Base-by-base conservation (phyloP, 2,329 filamentous ascomycete species). In the Sarocladiaceae sp. region DNA sequence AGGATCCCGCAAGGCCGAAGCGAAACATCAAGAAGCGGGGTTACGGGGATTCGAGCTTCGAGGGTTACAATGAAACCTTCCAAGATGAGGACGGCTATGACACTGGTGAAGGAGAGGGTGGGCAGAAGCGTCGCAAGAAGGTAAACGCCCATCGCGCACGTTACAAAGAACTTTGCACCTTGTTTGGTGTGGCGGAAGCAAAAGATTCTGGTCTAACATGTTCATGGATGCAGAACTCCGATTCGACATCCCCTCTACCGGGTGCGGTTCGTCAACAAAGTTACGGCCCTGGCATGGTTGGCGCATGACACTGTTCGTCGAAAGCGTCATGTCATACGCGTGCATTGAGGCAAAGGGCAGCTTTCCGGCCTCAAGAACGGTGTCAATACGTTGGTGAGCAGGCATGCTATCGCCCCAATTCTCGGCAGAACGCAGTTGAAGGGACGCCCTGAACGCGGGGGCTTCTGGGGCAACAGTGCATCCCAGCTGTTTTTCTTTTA, bases 21-120 rank as follows among this genome's bases (percentile, higher is more conserved):
- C 74, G 85, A 39, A 69, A 72, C 45, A 73, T 78, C 49, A 87
- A 85, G 68, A 89, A 89, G 70, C 76, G 86, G 39, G 78, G 81
- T 50, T 90, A 89, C 58, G 80, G 82, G 31, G 85, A 90, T 51
- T 76, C 73, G 53, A 86, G 82, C 55, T 90, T 78, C 56, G 80
- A 85, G 55, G 85, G 85, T 33, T 89, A 89, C 55, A 76, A 78
- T 34, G 83, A 88, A 52, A 81, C 82, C 26, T 88, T 73, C 52
- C 74, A 74, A 9, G 84, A 88, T 50, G 83, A 87, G 51, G 83
- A 84, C 49, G 79, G 37, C 18, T 83, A 88, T 56, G 86, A 82
- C 18, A 86, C 83, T 18, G 83, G 80, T 47, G 84, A 85, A 52
- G 80, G 80, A 53, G 83, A 85, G 53, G 80, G 83, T 53, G 72